Percentiles rank a stretch among this genome's conserved stretches.
These are phyloP conservation scores for Trichoderma aggressivum DNA, from an alignment of 2,329 filamentous ascomycete genomes.

Conservation along the genomic window DNA sequence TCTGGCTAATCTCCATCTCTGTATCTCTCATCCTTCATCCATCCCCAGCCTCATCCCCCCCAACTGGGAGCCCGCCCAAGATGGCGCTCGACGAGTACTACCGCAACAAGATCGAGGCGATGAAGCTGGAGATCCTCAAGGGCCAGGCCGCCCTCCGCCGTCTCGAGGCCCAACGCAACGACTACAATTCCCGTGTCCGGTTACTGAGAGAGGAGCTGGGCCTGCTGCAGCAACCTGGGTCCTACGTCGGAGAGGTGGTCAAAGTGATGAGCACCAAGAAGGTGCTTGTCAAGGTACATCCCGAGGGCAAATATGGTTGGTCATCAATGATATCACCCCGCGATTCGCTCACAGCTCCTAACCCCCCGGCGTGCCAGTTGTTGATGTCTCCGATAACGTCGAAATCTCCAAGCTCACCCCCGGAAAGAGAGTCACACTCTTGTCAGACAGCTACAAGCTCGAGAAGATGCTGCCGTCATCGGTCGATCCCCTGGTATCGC, in stretches of 20 bases:
- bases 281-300: conserved; percentile 97
- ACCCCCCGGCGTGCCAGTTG: conserved; percentile 56
- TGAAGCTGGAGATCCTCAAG: conserved; percentile 99
- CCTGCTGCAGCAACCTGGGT: conserved; percentile 92
- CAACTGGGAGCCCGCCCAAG: conserved; percentile 38
- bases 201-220: conserved; percentile 93
- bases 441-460: conserved; percentile 97
- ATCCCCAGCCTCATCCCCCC: conserved; percentile 1
- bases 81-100: conserved; percentile 99
- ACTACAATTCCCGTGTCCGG: conserved; percentile 97
- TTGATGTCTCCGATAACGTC: conserved; percentile 91
- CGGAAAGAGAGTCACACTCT: conserved; percentile 92
- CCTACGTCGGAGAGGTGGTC: conserved; percentile 98
- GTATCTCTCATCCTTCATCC: background rate
- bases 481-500: conserved; percentile 94
- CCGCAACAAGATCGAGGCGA: conserved; percentile 99
- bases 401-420: conserved; percentile 94
- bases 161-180: conserved; percentile 95
- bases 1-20: background rate
- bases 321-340: conserved; percentile 6
- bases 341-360: background rate
- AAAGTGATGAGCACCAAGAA: conserved; percentile 99
- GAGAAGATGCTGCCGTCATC: conserved; percentile 98
- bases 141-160: conserved; percentile 92
- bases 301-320: conserved; percentile 98